Evolutionary conservation across 2,329 filamentous ascomycete species (phyloP), one percentile per base, ranked within the genome.

Genomic region (Cryphonectria naterciae): DNA sequence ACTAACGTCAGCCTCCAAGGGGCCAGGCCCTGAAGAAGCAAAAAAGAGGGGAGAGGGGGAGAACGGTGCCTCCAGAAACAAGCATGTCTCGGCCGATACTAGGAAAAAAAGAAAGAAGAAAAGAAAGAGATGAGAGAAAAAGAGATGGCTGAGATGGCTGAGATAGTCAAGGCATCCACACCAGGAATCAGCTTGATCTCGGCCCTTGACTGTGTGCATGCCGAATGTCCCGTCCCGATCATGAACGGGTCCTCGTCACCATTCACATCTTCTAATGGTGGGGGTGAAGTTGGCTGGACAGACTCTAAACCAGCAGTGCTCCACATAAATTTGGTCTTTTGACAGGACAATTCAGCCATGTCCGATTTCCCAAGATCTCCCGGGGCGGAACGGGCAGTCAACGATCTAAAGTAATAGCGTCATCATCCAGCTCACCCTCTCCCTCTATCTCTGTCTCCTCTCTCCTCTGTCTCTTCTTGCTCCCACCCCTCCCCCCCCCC

Each of bases 81-180:
- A 43, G 52, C 35, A 58, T 17, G 37, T 52, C 17, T 67, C 65
- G 65, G 65, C 65, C 65, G 65, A 67, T 10, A 43, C 52, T 35
- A 32, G 3, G n/a, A 56, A 58, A 39, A 22, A 56, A 19, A 28
- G 11, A 63, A 41, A n/a, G 25, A 39, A 46, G 8, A 15, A 46
- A 32, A 4, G 43, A 19, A 10, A 22, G 28, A 22, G 22, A 10
- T 6, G 32, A 32, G 25, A 32, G 68, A 52, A 22, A 39, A 39
- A 43, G 17, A 10, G 56, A 37, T 68, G 68, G 68, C 68, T 65
- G 65, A 65, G 52, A 19, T 46, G 65, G 68, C 65, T 58, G 49
- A 68, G 62, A 35, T 64, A 15, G 13, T 43, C 0, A n/a, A 41
- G 39, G 15, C 7, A 41, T 25, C 13, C 15, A 39, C 41, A 43